Percentiles rank a stretch among this genome's conserved stretches.
Evolutionary conservation across 2,329 filamentous ascomycete species (phyloP).

Genomic region (Ceratocystis alfenasii): DNA sequence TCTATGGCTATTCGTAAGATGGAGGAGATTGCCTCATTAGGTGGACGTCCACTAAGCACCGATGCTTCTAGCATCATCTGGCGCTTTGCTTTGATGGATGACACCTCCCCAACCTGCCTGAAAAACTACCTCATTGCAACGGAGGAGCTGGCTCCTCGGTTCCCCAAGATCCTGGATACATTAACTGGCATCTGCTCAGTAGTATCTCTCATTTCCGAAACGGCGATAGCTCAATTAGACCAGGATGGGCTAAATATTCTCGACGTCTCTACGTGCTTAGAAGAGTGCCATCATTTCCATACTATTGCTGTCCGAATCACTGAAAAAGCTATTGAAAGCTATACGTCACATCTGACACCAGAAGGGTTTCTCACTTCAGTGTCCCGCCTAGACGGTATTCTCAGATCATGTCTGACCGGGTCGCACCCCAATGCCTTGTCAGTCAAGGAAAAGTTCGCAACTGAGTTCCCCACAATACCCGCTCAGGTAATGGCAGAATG

Average conservation of each 20-base stretch:
- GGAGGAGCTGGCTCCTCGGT: constrained; percentile 3
- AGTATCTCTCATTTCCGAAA: background rate
- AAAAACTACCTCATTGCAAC: background rate
- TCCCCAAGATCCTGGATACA: constrained; percentile 12
- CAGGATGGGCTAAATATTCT: background rate
- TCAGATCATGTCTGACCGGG: constrained; percentile 9
- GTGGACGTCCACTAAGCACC: background rate
- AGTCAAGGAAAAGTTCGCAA: background rate
- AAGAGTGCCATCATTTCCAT: constrained; percentile 11
- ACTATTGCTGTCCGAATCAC: background rate
- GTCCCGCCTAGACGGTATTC: constrained; percentile 3
- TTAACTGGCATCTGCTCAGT: background rate
- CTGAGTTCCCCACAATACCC: constrained; percentile 30
- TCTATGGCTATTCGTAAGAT: background rate
- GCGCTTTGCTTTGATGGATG: background rate
- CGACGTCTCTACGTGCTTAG: background rate
- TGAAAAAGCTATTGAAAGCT: constrained; percentile 9
- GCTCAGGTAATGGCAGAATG: constrained; percentile 36
- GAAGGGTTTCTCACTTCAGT: constrained; percentile 3
- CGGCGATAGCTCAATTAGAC: background rate
- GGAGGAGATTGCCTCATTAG: background rate
- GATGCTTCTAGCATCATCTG: constrained; percentile 6
- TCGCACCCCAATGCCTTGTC: background rate
- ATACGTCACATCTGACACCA: background rate
- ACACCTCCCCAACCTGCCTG: background rate